Evolutionary conservation across 768 basidiomycete species (phyloP).

Genomic region (Termitomyces sp.): DNA sequence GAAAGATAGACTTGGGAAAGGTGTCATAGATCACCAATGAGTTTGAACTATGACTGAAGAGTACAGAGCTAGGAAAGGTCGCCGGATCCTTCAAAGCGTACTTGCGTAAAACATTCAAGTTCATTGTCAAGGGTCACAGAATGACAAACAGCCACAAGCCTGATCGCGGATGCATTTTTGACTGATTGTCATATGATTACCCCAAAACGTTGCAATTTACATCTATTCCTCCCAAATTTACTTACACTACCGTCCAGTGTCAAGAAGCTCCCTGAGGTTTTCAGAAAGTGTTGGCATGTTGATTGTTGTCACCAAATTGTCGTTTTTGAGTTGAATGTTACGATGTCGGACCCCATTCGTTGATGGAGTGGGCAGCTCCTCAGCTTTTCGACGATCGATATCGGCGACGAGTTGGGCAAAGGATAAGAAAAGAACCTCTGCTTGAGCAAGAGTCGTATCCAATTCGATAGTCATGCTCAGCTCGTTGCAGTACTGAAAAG

Average conservation of each 20-base stretch:
- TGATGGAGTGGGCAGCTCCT: conserved; percentile 39
- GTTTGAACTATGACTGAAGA: conserved; percentile 48
- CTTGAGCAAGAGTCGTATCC: conserved; percentile 92
- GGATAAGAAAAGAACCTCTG: conserved; percentile 93
- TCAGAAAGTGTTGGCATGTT: conserved; percentile 50
- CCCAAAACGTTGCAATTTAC: background rate
- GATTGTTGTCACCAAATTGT: conserved; percentile 18
- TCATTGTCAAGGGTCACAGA: conserved; percentile 22
- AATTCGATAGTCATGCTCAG: conserved; percentile 96
- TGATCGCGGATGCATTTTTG: background rate
- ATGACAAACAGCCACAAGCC: background rate
- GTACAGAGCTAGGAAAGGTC: conserved; percentile 51
- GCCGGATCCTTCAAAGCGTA: conserved; percentile 54
- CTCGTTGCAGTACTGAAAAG: conserved; percentile 79
- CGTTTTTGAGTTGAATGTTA: conserved; percentile 1
- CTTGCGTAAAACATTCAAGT: conserved; percentile 49
- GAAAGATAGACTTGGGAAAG: conserved; percentile 82
- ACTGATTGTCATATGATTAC: no score
- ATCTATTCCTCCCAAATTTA: background rate
- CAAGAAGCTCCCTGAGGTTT: conserved; percentile 55
- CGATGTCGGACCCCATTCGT: conserved; percentile 21
- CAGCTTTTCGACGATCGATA: conserved; percentile 74
- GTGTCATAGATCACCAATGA: conserved; percentile 68
- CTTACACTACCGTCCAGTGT: conserved; percentile 28
- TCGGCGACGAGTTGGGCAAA: conserved; percentile 87